Base-by-base conservation (phyloP, 169 alveolate species). In the Cryptosporidium ryanae region DNA sequence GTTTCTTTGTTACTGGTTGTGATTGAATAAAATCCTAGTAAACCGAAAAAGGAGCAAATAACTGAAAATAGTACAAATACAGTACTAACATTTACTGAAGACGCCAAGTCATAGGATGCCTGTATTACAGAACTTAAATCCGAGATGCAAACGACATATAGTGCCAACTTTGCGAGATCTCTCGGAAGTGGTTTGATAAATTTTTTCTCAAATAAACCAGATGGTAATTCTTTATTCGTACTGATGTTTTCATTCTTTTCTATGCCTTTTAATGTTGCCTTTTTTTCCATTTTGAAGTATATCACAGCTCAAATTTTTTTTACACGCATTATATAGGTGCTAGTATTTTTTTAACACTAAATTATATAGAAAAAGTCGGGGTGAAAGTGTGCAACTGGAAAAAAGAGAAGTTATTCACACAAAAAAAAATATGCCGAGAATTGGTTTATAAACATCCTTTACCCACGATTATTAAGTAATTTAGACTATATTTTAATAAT, bases 141-240 rank as follows among this genome's bases (percentile, higher is more conserved):
- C 10, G 71, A 59, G 38, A 76, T 55, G 32, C 87, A 76, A 59
- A 76, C 87, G 18, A 55, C 13, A 32, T 76, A 76, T 18, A 76
- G 61, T 7, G 87, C 87, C 48, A 68, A 44, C 83, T 18, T 68
- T 55, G 83, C 83, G 32, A 68, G 23, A 32, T 52, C 66, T 68
- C 52, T 54, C 25, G 83, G 83, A 7, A 68, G 66, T 23, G 83
- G 83, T 18, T 68, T 68, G 49, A 68, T 68, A 38, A 43, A 68
- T 13, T 52, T 54, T 8, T 38, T 29, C 55, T 23, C 15, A 29
- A 52, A 68, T 8, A 29, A 7, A 0, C 65, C 29, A 13, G 6
- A 68, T 27, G 18, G n/a, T 12, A 64, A 18, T 31, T 68, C 18
- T 54, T 17, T 17, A 52, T 0, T 21, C 5, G 5, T 7, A 52